Percentiles rank a stretch among this genome's conserved stretches.
Evolutionary conservation across 176 grass and related monocot genomes (phyloP).

Genomic region (Ampelocalamus luodianensis): DNA sequence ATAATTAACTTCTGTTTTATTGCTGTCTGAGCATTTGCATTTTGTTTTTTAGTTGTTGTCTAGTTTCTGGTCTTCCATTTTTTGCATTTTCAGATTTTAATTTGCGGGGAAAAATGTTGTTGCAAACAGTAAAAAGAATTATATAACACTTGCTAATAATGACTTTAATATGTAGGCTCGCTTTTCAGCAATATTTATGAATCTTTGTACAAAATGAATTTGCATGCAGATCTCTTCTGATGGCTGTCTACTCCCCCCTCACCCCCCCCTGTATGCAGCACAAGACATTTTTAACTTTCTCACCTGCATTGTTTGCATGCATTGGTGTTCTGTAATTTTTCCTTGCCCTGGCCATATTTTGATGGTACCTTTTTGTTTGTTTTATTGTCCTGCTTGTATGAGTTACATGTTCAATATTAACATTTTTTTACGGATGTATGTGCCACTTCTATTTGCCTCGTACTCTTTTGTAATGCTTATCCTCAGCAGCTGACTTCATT

Average conservation of each 20-base stretch:
- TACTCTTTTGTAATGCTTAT: conserved; percentile 1
- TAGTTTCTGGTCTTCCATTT: too few species aligned
- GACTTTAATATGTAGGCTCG: neutral
- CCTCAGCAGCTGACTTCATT: conserved; percentile 31
- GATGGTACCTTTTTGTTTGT: neutral
- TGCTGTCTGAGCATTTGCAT: too few species aligned
- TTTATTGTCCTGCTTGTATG: neutral
- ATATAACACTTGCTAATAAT: too few species aligned
- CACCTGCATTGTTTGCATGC: conserved; percentile 3
- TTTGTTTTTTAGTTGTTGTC: too few species aligned
- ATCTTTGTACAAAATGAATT: neutral
- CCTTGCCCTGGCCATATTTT: conserved; percentile 10
- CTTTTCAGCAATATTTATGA: conserved; percentile 25
- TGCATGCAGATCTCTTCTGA: neutral
- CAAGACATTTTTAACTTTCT: neutral
- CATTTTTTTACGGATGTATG: conserved; percentile 7
- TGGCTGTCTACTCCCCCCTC: neutral
- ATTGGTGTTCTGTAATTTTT: conserved; percentile 12
- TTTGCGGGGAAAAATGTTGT: too few species aligned
- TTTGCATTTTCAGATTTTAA: too few species aligned
- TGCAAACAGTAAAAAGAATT: too few species aligned
- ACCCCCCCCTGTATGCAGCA: neutral
- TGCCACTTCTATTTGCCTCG: neutral
- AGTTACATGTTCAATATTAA: neutral
- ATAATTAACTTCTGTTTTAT: too few species aligned